Evolutionary conservation across 108 stramenopile genomes (phyloP).

Genomic region (Cyclotella cryptica): DNA sequence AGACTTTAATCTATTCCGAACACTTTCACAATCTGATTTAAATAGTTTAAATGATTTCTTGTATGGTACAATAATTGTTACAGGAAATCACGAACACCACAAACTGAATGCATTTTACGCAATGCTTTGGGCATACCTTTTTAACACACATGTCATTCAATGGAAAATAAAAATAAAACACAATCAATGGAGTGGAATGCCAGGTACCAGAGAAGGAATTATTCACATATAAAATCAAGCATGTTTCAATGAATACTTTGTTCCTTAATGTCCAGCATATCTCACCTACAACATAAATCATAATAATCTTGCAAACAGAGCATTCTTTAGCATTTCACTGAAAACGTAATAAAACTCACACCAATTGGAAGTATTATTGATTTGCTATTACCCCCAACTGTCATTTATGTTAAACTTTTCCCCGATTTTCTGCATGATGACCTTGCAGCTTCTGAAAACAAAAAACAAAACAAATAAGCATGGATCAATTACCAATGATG

Average conservation of each 20-base stretch:
- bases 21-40: constrained; percentile 4
- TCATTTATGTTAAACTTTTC: constrained; percentile 20
- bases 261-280: not conserved
- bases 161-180: constrained; percentile 28
- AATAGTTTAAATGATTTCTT: not conserved
- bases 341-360: not conserved
- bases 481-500: constrained; percentile 13
- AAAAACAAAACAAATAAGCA: not conserved
- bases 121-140: constrained; percentile 8
- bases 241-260: constrained; percentile 21
- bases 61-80: constrained; percentile 4
- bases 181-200: not conserved
- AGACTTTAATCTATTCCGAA: constrained; percentile 8
- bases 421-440: constrained; percentile 5
- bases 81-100: constrained; percentile 26
- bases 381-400: not conserved
- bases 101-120: constrained; percentile 17
- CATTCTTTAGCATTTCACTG: constrained; percentile 27
- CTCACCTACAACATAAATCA: no score
- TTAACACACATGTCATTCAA: constrained; percentile 20
- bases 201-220: not conserved
- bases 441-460: not conserved
- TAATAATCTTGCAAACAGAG: not conserved
- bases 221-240: not conserved
- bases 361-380: not conserved